phyloP scores from a whole-genome alignment of 352 stramenopile genomes.

The Lagenidium sp. region DNA sequence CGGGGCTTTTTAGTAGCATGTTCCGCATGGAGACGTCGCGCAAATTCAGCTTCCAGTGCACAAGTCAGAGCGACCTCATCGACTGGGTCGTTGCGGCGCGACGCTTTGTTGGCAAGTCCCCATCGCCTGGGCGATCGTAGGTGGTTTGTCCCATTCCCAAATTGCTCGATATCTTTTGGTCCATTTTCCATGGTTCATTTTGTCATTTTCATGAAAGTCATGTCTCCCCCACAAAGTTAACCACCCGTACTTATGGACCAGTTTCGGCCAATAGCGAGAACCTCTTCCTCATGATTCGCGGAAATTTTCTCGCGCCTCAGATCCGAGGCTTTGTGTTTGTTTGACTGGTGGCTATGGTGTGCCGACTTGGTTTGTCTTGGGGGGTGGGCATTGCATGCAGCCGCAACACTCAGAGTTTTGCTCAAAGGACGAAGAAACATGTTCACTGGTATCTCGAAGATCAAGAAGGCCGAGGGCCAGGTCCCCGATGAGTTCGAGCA shows the following conservation, averaged over 20 bases:
- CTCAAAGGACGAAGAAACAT: constrained; percentile 40
- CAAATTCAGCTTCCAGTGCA: constrained; percentile 76
- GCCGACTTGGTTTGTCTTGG: background rate
- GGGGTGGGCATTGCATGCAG: background rate
- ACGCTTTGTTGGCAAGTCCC: too few relatives aligned
- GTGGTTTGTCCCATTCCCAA: background rate
- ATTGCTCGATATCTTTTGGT: constrained; percentile 4
- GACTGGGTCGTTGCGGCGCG: constrained; percentile 77
- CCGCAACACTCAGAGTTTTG: constrained; percentile 36
- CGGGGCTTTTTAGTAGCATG: constrained; percentile 51
- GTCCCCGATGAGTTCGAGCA: constrained; percentile 84
- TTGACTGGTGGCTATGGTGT: background rate
- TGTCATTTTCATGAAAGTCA: too few relatives aligned
- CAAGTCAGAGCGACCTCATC: constrained; percentile 66
- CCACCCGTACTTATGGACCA: too few relatives aligned
- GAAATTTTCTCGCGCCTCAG: constrained; percentile 1
- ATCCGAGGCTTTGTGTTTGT: too few relatives aligned
- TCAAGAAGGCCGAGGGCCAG: constrained; percentile 82
- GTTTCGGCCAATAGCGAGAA: too few relatives aligned
- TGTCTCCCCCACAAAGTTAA: too few relatives aligned
- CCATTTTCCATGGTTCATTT: too few relatives aligned
- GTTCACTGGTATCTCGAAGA: constrained; percentile 55
- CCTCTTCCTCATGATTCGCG: constrained; percentile 9
- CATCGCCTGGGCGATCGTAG: constrained; percentile 25
- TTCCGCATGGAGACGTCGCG: constrained; percentile 50